Base-by-base conservation (phyloP, 2,329 filamentous ascomycete genomes). In the Cytospora leucostoma region DNA sequence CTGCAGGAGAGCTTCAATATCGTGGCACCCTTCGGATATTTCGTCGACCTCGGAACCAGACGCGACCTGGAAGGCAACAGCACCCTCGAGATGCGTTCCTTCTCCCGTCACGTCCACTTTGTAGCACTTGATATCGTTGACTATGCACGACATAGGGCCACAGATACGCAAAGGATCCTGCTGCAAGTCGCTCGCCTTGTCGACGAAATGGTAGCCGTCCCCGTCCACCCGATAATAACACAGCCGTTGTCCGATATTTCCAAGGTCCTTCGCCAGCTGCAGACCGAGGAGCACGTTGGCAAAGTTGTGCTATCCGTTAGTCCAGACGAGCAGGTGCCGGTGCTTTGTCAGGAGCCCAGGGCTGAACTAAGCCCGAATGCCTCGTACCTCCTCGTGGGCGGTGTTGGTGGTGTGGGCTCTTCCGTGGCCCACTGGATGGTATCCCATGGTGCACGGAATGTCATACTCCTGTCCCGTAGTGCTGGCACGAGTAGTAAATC, bases 1-100 rank as follows among this genome's bases (percentile, higher is more conserved):
- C 68, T 81, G 0, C 75, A 76, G 17, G 73, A 74, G 1, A 75
- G 76, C 0, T 82, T 77, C 77, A 63, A 73, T 0, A 80, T 77
- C 56, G 71, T 83, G 4, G 77, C 80, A 2, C 56, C 55, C 19
- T 72, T 71, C 56, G 75, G 75, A 10, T 64, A 67, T 11, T 73
- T 76, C 56, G 55, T 77, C 1, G 75, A 76, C 63, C 70, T 76
- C 32, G 72, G 72, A n/a, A n/a, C n/a, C 11, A 72, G 71, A 62
- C 68, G 68, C 12, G 73, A 75, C 59, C 70, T 75, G 35, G 53
- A 67, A 7, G 68, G 71, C 44, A 74, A 76, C 49, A 70, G 67
- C n/a, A 65, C 67, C 8, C 67, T 79, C 15, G 72, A 74, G 11
- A 77, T 79, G 75, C 55, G 74, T 1, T 71, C 74, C 0, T 84